Percentiles rank a stretch among this genome's conserved stretches.
These are phyloP conservation scores for Aspergillus cavernicola DNA, from an alignment of 495 filamentous ascomycete species.

Conservation along the genomic window DNA sequence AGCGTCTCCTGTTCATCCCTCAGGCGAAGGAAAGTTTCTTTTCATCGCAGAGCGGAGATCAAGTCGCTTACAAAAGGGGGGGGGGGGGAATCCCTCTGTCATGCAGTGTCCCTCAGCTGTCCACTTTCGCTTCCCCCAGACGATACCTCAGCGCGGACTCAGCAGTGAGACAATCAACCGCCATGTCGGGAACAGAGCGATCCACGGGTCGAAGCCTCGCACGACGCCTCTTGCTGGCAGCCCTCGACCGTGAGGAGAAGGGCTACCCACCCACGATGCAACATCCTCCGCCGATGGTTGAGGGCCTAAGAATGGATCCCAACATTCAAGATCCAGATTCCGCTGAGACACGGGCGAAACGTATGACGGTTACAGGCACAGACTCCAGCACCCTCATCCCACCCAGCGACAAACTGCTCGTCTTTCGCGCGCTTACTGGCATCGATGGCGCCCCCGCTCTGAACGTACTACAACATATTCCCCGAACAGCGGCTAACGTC, in stretches of 20 bases:
- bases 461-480: constrained; percentile 30
- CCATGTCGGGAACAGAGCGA: constrained; percentile 4
- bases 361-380: constrained; percentile 18
- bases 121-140: not conserved
- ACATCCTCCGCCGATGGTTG: not conserved
- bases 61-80: constrained; percentile 1
- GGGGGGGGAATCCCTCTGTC: not conserved
- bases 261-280: constrained; percentile 9
- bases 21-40: constrained; percentile 5
- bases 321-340: not conserved
- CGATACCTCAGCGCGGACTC: not conserved
- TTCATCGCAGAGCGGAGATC: not conserved
- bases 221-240: constrained; percentile 13
- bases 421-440: constrained; percentile 45
- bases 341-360: constrained; percentile 15
- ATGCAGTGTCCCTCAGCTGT: not conserved
- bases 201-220: constrained; percentile 12
- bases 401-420: constrained; percentile 42
- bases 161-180: not conserved
- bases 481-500: constrained; percentile 49
- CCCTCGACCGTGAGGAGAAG: constrained; percentile 14
- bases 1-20: not conserved
- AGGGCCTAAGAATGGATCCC: not conserved
- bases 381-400: constrained; percentile 32
- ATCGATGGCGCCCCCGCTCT: constrained; percentile 43